Conservation (phyloP, 2,329 filamentous ascomycete species). For the Torrubiella hemipterigena region DNA sequence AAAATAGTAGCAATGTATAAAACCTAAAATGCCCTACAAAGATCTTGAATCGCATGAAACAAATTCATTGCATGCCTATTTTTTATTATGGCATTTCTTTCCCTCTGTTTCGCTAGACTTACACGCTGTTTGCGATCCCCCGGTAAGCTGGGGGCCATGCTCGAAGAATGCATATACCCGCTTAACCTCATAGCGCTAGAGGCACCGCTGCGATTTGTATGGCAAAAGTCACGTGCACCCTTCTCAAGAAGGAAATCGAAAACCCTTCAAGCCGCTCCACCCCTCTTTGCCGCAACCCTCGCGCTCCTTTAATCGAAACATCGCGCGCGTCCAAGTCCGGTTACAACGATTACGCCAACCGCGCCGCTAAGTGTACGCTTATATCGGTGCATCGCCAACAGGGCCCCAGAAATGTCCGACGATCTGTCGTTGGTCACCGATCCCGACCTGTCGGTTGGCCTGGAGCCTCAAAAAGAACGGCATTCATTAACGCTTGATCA, state of each 20-base stretch:
- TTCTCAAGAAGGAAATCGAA: neutral
- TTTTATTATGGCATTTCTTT: too few relatives aligned
- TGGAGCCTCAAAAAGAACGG: slow-evolving; percentile 30
- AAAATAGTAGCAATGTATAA: too few relatives aligned
- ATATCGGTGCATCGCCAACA: slow-evolving; percentile 21
- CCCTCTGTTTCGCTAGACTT: too few relatives aligned
- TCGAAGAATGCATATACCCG: too few relatives aligned
- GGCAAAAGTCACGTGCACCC: slow-evolving; percentile 4
- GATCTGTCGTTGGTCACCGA: slow-evolving; percentile 24
- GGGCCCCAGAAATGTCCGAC: too few relatives aligned
- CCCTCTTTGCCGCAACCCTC: too few relatives aligned
- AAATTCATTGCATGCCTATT: too few relatives aligned
- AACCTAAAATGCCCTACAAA: too few relatives aligned
- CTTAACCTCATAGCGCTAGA: too few relatives aligned
- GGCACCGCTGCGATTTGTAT: slow-evolving; percentile 4
- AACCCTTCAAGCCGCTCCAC: slow-evolving; percentile 9
- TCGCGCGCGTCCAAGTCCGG: slow-evolving; percentile 2
- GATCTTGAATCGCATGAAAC: too few relatives aligned
- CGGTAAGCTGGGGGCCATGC: too few relatives aligned
- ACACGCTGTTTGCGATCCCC: too few relatives aligned
- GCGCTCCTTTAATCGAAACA: slow-evolving; percentile 23
- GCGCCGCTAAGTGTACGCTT: slow-evolving; percentile 8
- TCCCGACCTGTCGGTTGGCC: slow-evolving; percentile 14
- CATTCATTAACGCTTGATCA: slow-evolving; percentile 51
- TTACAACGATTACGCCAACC: slow-evolving; percentile 17